Evolutionary conservation across 1,139 yeast species (phyloP).

Genomic region (Blastobotrys serpentis): DNA sequence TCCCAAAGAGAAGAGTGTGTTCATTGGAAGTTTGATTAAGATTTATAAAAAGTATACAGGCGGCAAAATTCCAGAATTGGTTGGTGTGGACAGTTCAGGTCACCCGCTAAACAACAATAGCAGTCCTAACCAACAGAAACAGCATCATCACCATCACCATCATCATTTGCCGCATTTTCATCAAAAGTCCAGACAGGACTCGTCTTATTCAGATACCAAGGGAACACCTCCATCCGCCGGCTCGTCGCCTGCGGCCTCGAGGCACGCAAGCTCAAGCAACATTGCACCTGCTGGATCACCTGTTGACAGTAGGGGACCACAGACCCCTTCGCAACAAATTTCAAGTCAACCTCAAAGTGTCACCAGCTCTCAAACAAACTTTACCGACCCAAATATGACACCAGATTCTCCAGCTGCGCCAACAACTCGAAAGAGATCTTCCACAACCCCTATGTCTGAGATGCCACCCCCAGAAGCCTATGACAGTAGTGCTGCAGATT

Average conservation of each 20-base stretch:
- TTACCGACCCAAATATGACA: background rate
- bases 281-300: background rate
- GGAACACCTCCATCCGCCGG: background rate
- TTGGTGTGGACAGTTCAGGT: conserved; percentile 38
- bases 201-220: background rate
- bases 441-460: background rate
- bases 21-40: conserved; percentile 61
- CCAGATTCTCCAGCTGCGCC: conserved; percentile 1
- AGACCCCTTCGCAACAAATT: background rate
- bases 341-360: background rate
- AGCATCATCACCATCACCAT: conserved; percentile 1
- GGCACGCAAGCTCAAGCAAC: background rate
- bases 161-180: background rate
- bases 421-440: background rate
- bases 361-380: background rate
- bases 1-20: conserved; percentile 63
- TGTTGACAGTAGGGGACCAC: conserved; percentile 1
- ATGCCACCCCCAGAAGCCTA: background rate
- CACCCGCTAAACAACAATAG: background rate
- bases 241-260: background rate
- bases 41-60: conserved; percentile 68
- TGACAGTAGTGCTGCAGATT: background rate
- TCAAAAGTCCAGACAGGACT: background rate
- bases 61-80: conserved; percentile 61
- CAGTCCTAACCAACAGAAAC: conserved; percentile 1